These are phyloP conservation scores for Naganishia friedmannii DNA, from an alignment of 768 basidiomycete genomes.

Conservation along the genomic window DNA sequence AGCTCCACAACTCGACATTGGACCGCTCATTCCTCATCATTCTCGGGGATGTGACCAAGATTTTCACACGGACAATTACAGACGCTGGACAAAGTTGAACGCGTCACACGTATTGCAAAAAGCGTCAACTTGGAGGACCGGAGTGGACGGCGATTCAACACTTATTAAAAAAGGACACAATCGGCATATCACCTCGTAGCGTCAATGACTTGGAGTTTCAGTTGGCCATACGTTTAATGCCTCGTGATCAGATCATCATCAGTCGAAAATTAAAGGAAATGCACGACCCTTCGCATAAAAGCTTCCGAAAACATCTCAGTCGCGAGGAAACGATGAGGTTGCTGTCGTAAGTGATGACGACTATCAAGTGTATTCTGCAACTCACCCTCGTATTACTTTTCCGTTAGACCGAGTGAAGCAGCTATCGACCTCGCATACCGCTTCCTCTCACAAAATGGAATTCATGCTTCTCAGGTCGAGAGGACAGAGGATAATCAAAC, in stretches of 20 bases:
- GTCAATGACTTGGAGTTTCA: not conserved
- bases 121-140: not conserved
- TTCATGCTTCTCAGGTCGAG: not conserved
- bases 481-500: slow-evolving; percentile 10
- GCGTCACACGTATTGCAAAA: not conserved
- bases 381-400: not conserved
- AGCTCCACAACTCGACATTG: not conserved
- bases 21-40: slow-evolving; percentile 1
- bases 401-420: not conserved
- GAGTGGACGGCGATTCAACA: not conserved
- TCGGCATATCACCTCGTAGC: not conserved
- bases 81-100: slow-evolving; percentile 1
- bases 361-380: not conserved
- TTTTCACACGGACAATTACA: not conserved
- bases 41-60: not conserved
- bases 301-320: slow-evolving; percentile 4
- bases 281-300: not conserved
- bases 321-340: not conserved
- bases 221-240: not conserved
- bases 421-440: not conserved
- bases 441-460: not conserved
- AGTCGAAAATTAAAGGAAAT: not conserved
- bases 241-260: not conserved
- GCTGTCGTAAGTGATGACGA: not conserved
- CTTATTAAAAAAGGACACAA: too few relatives aligned